These are phyloP conservation scores for Phylloporus arenicola DNA, from an alignment of 768 basidiomycete genomes.

Conservation along the genomic window DNA sequence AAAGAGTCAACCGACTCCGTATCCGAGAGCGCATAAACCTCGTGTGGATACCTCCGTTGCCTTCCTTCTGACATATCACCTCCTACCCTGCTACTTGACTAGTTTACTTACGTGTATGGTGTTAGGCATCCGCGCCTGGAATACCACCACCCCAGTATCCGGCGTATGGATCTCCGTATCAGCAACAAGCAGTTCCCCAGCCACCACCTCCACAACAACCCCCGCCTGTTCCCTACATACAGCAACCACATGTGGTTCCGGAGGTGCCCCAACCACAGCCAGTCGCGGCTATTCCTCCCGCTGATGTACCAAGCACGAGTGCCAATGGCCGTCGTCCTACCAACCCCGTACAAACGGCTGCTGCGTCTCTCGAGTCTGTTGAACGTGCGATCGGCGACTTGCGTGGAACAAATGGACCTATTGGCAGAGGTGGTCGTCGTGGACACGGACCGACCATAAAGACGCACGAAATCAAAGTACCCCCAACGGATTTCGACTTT, in stretches of 20 bases:
- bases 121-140: conserved; percentile 47
- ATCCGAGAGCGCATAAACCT: conserved; percentile 42
- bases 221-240: conserved; percentile 24
- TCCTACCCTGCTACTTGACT: not conserved
- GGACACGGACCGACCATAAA: conserved; percentile 27
- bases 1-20: conserved; percentile 31
- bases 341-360: conserved; percentile 63
- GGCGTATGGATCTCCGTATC: conserved; percentile 29
- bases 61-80: conserved; percentile 46
- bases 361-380: conserved; percentile 69
- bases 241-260: conserved; percentile 22
- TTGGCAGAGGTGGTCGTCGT: conserved; percentile 39
- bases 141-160: conserved; percentile 28
- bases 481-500: conserved; percentile 80
- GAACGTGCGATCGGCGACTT: conserved; percentile 52
- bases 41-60: conserved; percentile 56
- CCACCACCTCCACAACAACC: conserved; percentile 29
- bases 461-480: conserved; percentile 47
- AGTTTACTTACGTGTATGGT: conserved; percentile 10
- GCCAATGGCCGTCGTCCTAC: conserved; percentile 29
- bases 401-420: conserved; percentile 34
- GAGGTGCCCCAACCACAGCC: conserved; percentile 24
- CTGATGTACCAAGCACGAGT: conserved; percentile 23
- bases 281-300: conserved; percentile 14
- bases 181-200: conserved; percentile 28